Evolutionary conservation across 2,329 filamentous ascomycete species (phyloP), one percentile per base, ranked within the genome.

Genomic region (Ascomycota sp.): DNA sequence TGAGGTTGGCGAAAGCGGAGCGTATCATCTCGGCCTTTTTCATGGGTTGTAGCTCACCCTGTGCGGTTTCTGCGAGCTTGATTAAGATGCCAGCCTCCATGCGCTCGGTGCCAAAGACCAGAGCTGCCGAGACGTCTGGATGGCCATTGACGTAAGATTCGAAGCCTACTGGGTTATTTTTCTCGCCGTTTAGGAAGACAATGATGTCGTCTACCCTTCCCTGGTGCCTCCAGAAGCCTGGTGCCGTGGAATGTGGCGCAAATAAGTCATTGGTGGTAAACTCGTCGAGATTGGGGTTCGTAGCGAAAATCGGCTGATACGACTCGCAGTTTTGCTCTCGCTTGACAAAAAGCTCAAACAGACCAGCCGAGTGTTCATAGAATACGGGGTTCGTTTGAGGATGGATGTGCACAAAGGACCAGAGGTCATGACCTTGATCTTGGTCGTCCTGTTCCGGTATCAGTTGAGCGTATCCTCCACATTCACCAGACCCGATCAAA

Each of bases 111-210:
- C 33, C 33, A 20, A 30, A 20, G 26, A 35, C 32, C n/a, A 32
- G 26, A 4, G 25, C 33, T 15, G 21, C 30, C 10, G 24, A 24
- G 22, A 35, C 30, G 13, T 32, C 27, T 11, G 30, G 23, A 20
- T 30, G 30, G 10, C 27, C 30, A 3, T 17, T 25, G 20, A 35
- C 30, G n/a, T 12, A 20, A 11, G 25, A 20, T 22, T 35, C 33
- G 12, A 35, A 30, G 20, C 15, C 19, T 7, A 32, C 23, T 10
- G 33, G 33, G 24, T 35, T 35, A n/a, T 27, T 29, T 25, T 35
- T 35, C 20, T 35, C 33, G 19, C 33, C 33, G n/a, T 31, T 35
- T 7, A 29, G 20, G 19, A 30, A 35, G 23, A 35, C 33, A 12
- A 35, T 30, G 8, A 35, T 21, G 20, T 35, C 33, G 21, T 35